Evolutionary conservation across 2,329 filamentous ascomycete species (phyloP), one percentile per base, ranked within the genome.

Genomic region (Xylaria sp.): DNA sequence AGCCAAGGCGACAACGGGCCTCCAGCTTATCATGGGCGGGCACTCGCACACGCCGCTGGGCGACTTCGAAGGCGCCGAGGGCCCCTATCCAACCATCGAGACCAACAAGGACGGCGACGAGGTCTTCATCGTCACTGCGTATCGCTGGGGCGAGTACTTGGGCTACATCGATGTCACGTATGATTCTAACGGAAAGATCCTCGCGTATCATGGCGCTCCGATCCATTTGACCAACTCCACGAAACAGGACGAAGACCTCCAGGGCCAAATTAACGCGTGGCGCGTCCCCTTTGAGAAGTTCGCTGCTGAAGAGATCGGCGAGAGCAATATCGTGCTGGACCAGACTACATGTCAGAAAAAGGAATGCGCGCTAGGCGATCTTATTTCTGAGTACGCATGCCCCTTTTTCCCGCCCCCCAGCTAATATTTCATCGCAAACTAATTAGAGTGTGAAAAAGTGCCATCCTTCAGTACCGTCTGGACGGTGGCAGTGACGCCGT

Each of bases 111-210:
- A 88, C 59, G 89, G 88, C 53, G 86, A 91, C 40, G 89, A 91
- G 73, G 89, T 91, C 59, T 91, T 91, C 75, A 85, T 91, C 73
- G 89, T 92, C 20, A 90, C 88, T 7, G 86, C 89, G 2, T 91
- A 89, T 75, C 85, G 88, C 70, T 91, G 89, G 89, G 89, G 89
- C 60, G 88, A 91, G 79, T 91, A 91, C 65, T 79, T 91, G 2
- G 89, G 89, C 66, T 89, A 89, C 77, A 91, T 91, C 71, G 88
- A 90, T 70, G 84, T 91, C 7, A 88, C 87, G 0, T 91, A 89
- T 74, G 88, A 90, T 72, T 71, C 81, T 4, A 79, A 86, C 1
- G 89, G 89, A 76, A 88, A 86, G 76, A 85, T 90, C 17, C 82
- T 91, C 6, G 84, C 83, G 4, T 91, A 91, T 79, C 85, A 86